Percentiles rank a stretch among this genome's conserved stretches.
phyloP scores from a whole-genome alignment of 2,329 filamentous ascomycete genomes.

The Venturia aucupariae region DNA sequence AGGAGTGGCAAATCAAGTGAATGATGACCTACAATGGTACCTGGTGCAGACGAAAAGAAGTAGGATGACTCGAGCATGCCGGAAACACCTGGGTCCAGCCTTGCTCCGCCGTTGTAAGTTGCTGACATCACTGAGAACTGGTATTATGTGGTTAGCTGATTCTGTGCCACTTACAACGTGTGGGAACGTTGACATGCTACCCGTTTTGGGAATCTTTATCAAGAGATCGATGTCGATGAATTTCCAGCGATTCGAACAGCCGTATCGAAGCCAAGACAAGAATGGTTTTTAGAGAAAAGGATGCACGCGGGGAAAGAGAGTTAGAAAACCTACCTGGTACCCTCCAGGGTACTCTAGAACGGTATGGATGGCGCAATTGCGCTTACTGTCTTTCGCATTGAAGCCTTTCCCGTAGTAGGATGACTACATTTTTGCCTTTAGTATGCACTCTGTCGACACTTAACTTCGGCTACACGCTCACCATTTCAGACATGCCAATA shows the following conservation, averaged over 20 bases:
- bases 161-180: no score
- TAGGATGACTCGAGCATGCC: constrained; percentile 1
- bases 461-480: neutral
- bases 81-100: neutral
- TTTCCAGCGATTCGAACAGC: no score
- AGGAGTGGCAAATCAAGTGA: neutral
- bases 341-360: neutral
- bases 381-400: neutral
- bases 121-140: constrained; percentile 8
- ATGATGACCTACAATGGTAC: neutral
- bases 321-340: no score
- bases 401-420: neutral
- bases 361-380: neutral
- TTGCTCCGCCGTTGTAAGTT: constrained; percentile 1
- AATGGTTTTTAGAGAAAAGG: no score
- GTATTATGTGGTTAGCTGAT: no score
- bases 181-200: no score
- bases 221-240: no score
- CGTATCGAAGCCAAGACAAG: no score
- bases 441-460: neutral
- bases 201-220: no score
- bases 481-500: neutral
- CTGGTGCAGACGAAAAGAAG: constrained; percentile 4
- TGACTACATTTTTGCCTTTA: neutral
- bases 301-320: no score